Conservation (phyloP, 352 stramenopile species). For the Pythium rhizo-oryzae region DNA sequence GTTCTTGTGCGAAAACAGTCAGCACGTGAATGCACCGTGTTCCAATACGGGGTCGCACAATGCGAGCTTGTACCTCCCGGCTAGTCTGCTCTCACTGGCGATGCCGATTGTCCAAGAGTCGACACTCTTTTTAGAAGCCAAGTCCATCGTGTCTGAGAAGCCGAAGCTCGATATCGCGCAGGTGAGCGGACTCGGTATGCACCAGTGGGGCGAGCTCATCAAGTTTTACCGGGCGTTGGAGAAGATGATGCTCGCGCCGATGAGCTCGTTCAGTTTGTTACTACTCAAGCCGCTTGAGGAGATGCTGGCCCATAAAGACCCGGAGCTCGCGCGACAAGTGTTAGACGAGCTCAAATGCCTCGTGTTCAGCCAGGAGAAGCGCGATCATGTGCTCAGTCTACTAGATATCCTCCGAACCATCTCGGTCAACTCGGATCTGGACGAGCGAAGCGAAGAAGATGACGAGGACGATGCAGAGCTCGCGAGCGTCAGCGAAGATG, state of each 20-base stretch:
- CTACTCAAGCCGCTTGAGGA: slow-evolving; percentile 58
- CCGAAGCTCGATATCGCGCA: slow-evolving; percentile 35
- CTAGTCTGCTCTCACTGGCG: slow-evolving; percentile 53
- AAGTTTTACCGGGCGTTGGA: slow-evolving; percentile 66
- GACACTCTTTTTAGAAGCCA: slow-evolving; percentile 61
- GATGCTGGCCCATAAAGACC: slow-evolving; percentile 42
- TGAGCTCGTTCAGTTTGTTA: slow-evolving; percentile 55
- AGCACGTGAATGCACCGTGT: slow-evolving; percentile 28
- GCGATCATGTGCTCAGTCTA: slow-evolving; percentile 59
- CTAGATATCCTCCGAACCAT: slow-evolving; percentile 42
- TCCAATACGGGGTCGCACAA: slow-evolving; percentile 30
- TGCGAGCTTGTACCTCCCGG: slow-evolving; percentile 34
- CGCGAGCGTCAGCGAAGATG: slow-evolving; percentile 26
- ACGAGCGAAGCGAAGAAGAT: slow-evolving; percentile 19
- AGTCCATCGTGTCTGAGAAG: slow-evolving; percentile 40
- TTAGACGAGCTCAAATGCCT: slow-evolving; percentile 55
- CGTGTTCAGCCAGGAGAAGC: slow-evolving; percentile 66
- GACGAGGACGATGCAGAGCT: background rate
- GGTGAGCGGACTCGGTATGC: slow-evolving; percentile 41
- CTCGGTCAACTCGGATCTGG: slow-evolving; percentile 25
- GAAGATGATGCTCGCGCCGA: slow-evolving; percentile 47
- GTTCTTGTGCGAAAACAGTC: slow-evolving; percentile 61
- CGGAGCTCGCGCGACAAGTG: slow-evolving; percentile 41
- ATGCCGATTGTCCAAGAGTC: slow-evolving; percentile 69
- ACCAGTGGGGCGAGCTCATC: slow-evolving; percentile 55